Base-by-base conservation (phyloP, 2,329 filamentous ascomycete species). In the Alternaria arborescens region DNA sequence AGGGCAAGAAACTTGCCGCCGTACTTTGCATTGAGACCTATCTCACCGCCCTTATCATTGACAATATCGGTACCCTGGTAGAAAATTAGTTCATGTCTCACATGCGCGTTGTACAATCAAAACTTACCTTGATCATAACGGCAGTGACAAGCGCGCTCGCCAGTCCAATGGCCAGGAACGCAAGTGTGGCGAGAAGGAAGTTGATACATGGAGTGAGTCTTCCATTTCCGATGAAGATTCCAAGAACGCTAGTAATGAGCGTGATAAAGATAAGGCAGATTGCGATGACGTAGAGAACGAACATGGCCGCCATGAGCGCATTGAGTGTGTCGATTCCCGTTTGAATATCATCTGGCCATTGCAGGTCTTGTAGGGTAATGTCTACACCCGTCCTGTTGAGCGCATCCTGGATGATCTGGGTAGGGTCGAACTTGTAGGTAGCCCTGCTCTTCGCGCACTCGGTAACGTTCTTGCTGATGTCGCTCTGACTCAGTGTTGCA, bases 71-170 rank as follows among this genome's bases (percentile, higher is more conserved):
- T 76, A 4, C 82, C 85, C 73, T 43, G 20, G n/a, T n/a, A n/a
- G 20, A n/a, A 24, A 42, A 3, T 43, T 8, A 43, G 41, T 43
- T 16, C 22, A 26, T 44, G 22, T 44, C 14, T 44, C 22, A 11
- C 22, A 26, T 28, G 41, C 3, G 24, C 22, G 8, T 44, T 28
- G 41, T 44, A 26, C 7, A 44, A 14, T 44, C 12, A 44, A 5
- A 44, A 26, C 41, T 26, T 44, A 44, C 42, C 32, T 88, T 86
- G 55, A 84, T 81, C 11, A 83, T 82, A 5, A 88, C 76, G 18
- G 90, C 89, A 0, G 86, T 91, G 26, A 88, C 86, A 24, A 94
- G 89, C 68, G 92, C 92, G 20, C 91, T 94, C 48, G 90, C 88
- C 53, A 89, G 88, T 4, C 90, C 90, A 69, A 90, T 84, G 12